phyloP scores from a whole-genome alignment of 2,329 filamentous ascomycete species.

The Fusarium staphyleae region DNA sequence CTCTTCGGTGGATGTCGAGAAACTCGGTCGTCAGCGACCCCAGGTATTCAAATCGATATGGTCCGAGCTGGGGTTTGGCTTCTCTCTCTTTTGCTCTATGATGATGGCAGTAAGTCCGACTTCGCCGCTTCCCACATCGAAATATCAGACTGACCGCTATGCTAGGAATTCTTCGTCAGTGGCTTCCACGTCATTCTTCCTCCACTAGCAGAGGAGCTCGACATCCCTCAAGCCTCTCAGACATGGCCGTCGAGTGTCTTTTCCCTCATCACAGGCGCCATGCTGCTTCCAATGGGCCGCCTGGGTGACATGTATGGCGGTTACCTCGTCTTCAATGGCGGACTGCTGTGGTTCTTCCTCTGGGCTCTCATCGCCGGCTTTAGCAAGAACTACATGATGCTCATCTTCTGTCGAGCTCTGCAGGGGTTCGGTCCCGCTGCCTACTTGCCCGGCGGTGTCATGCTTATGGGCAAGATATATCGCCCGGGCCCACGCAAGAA shows the following conservation, averaged over 20 bases:
- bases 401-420: constrained; percentile 76
- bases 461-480: constrained; percentile 72
- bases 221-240: constrained; percentile 67
- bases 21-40: constrained; percentile 39
- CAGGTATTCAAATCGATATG: constrained; percentile 34
- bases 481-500: constrained; percentile 76
- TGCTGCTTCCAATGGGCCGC: constrained; percentile 70
- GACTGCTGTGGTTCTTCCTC: constrained; percentile 68
- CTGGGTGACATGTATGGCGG: constrained; percentile 69
- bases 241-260: constrained; percentile 72
- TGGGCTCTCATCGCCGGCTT: constrained; percentile 78
- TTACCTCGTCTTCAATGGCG: constrained; percentile 64
- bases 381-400: constrained; percentile 70
- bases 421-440: constrained; percentile 78
- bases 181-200: constrained; percentile 63
- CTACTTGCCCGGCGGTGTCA: constrained; percentile 74
- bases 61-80: constrained; percentile 37
- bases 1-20: constrained; percentile 33
- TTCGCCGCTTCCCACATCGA: no score
- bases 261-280: constrained; percentile 62
- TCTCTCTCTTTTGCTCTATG: constrained; percentile 39
- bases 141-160: constrained; percentile 1
- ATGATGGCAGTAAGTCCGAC: constrained; percentile 33
- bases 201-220: constrained; percentile 64
- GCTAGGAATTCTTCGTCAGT: constrained; percentile 41